Percentiles rank a stretch among this genome's conserved stretches.
These are phyloP conservation scores for Penicillium olsonii DNA, from an alignment of 2,329 filamentous ascomycete species.

Conservation along the genomic window DNA sequence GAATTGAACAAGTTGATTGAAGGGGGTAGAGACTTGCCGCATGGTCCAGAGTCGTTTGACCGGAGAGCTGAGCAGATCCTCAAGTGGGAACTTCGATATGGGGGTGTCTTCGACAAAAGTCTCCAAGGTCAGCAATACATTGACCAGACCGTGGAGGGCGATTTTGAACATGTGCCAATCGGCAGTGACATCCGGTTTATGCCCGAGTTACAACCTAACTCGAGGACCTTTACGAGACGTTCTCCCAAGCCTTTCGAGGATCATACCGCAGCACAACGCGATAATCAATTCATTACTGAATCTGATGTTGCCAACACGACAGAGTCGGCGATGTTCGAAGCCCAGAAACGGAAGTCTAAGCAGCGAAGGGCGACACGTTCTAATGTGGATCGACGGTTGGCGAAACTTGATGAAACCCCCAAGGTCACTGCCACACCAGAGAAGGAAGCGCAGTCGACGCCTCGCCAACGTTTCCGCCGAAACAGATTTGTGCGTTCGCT, in stretches of 20 bases:
- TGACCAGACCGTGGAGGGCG: constrained; percentile 36
- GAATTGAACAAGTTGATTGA: constrained; percentile 35
- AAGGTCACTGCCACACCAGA: constrained; percentile 9
- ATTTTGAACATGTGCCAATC: constrained; percentile 35
- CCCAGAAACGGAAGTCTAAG: not conserved
- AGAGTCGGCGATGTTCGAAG: no score
- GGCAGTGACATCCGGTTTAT: constrained; percentile 38
- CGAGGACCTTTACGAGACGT: not conserved
- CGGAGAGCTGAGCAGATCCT: constrained; percentile 34
- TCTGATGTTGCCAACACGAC: no score
- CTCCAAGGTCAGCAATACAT: constrained; percentile 35
- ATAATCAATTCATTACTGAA: not conserved
- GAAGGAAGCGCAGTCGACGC: constrained; percentile 7
- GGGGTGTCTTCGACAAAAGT: constrained; percentile 28
- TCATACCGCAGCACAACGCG: not conserved
- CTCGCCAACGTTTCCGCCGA: constrained; percentile 25
- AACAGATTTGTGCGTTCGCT: constrained; percentile 26
- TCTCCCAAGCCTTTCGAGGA: constrained; percentile 2
- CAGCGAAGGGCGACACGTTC: constrained; percentile 1
- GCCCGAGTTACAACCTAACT: constrained; percentile 16
- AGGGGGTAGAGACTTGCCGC: constrained; percentile 8
- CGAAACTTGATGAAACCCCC: constrained; percentile 25
- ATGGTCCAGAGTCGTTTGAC: constrained; percentile 26
- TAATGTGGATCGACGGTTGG: constrained; percentile 26
- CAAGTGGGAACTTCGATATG: constrained; percentile 40